Evolutionary conservation across 139 green algal species (phyloP), one percentile per base, ranked within the genome.

Genomic region (Micractinium conductrix): DNA sequence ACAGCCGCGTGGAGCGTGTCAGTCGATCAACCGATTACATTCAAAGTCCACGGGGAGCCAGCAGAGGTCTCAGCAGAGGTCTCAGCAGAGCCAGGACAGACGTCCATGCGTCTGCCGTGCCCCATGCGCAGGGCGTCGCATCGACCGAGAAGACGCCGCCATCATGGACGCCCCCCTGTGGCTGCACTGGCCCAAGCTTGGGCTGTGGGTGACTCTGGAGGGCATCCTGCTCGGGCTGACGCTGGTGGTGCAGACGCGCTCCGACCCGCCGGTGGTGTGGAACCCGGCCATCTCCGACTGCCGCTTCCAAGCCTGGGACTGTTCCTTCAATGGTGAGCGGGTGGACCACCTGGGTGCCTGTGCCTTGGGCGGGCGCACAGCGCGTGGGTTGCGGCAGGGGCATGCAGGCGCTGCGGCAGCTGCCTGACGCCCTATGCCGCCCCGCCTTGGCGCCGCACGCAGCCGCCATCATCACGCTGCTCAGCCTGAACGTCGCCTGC

Each of bases 111-210:
- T n/a, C n/a, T n/a, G n/a, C n/a, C n/a, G n/a, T n/a, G n/a, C 63
- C 22, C 69, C 69, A n/a, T 28, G 17, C 24, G 48, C 80, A 85
- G 80, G 38, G 68, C 78, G 62, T 37, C 40, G 58, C 30, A 30
- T 65, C 4, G 8, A 14, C 7, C 48, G 81, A 8, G 10, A 38
- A 19, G 83, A 87, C 19, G 53, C 48, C 14, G 74, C 53, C 21
- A 38, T 81, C 26, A 75, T 87, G 55, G 83, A 87, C 28, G 83
- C 83, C 9, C 83, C 83, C 12, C 45, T 73, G 37, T 53, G 43
- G 30, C n/a, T 35, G 40, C 83, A 87, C 68, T 87, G 62, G 60
- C 83, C 9, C 78, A 87, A 87, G 78, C 67, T 84, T 8, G 28
- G 6, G 40, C 38, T 87, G 42, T 87, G 83, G 83, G 44, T 33